phyloP scores from a whole-genome alignment of 1,139 yeast species.

The Taphrina flavorubra region DNA sequence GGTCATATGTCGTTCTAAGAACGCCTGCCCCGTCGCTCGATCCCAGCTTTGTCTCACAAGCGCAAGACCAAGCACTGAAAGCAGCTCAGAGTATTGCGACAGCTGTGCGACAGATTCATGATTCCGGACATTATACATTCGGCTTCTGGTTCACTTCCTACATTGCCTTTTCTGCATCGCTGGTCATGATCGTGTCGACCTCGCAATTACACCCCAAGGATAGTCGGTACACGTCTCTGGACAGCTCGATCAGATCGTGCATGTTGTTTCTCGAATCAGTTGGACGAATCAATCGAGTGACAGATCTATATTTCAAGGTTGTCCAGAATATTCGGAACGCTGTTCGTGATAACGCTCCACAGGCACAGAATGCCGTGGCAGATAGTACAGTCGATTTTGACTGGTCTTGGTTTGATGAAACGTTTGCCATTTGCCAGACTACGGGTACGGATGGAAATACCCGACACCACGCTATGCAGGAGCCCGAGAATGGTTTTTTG shows the following conservation, averaged over 20 bases:
- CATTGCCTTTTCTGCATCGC: slow-evolving; percentile 8
- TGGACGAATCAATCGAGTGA: slow-evolving; percentile 14
- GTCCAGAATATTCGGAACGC: slow-evolving; percentile 11
- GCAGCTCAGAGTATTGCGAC: slow-evolving; percentile 13
- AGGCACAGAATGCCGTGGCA: neutral
- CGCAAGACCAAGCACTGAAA: slow-evolving; percentile 1
- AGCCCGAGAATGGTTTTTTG: neutral
- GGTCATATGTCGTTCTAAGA: slow-evolving; percentile 10
- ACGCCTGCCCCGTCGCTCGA: neutral
- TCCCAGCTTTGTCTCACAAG: slow-evolving; percentile 2
- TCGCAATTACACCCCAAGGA: slow-evolving; percentile 4
- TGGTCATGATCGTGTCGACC: slow-evolving; percentile 14
- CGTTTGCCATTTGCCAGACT: slow-evolving; percentile 1
- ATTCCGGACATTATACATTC: slow-evolving; percentile 6
- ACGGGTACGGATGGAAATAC: neutral
- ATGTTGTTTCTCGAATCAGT: slow-evolving; percentile 5
- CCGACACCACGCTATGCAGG: neutral
- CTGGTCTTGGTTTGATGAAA: slow-evolving; percentile 15
- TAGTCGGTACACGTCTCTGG: neutral
- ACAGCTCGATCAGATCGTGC: slow-evolving; percentile 10
- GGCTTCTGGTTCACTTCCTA: slow-evolving; percentile 16
- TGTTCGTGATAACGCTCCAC: slow-evolving; percentile 5
- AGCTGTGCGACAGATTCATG: slow-evolving; percentile 15
- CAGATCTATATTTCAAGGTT: slow-evolving; percentile 1
- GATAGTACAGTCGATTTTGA: slow-evolving; percentile 4